Percentiles rank a stretch among this genome's conserved stretches.
These are phyloP conservation scores for Xylaria sp. DNA, from an alignment of 2,329 filamentous ascomycete genomes.

Conservation along the genomic window DNA sequence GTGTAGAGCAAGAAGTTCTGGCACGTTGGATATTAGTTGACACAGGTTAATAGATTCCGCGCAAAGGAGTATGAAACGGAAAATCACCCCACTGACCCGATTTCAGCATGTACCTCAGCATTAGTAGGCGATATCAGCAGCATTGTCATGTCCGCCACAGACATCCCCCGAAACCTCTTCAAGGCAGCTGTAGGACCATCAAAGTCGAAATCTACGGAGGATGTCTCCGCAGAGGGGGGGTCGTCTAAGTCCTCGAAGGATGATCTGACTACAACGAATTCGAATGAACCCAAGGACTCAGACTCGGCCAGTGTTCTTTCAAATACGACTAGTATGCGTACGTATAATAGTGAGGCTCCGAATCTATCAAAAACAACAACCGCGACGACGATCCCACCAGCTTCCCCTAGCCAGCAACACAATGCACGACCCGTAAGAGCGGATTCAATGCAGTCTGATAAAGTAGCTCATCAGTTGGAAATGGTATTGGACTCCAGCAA, in stretches of 20 bases:
- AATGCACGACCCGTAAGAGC: not conserved
- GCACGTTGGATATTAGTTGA: slow-evolving; percentile 15
- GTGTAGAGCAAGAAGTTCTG: slow-evolving; percentile 43
- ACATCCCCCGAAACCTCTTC: slow-evolving; percentile 71
- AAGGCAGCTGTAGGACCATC: slow-evolving; percentile 47
- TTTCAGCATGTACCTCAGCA: slow-evolving; percentile 79
- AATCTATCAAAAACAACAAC: slow-evolving; percentile 34
- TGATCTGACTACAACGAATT: slow-evolving; percentile 18
- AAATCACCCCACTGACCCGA: slow-evolving; percentile 80
- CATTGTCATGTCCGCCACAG: slow-evolving; percentile 84
- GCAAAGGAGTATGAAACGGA: slow-evolving; percentile 77
- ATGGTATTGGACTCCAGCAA: slow-evolving; percentile 72
- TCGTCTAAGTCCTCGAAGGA: slow-evolving; percentile 29
- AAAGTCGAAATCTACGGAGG: slow-evolving; percentile 42
- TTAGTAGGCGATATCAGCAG: slow-evolving; percentile 84
- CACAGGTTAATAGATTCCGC: slow-evolving; percentile 55
- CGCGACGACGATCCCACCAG: slow-evolving; percentile 13
- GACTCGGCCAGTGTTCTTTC: slow-evolving; percentile 35
- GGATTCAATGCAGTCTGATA: slow-evolving; percentile 35
- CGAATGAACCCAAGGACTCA: slow-evolving; percentile 22
- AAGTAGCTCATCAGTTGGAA: slow-evolving; percentile 58
- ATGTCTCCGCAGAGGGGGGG: slow-evolving; percentile 27
- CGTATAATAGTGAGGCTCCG: slow-evolving; percentile 33
- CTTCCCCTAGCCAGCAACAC: slow-evolving; percentile 20
- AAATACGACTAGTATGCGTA: slow-evolving; percentile 33